phyloP scores from a whole-genome alignment of 2,329 filamentous ascomycete species.

The Graphiopsis chlorocephala region DNA sequence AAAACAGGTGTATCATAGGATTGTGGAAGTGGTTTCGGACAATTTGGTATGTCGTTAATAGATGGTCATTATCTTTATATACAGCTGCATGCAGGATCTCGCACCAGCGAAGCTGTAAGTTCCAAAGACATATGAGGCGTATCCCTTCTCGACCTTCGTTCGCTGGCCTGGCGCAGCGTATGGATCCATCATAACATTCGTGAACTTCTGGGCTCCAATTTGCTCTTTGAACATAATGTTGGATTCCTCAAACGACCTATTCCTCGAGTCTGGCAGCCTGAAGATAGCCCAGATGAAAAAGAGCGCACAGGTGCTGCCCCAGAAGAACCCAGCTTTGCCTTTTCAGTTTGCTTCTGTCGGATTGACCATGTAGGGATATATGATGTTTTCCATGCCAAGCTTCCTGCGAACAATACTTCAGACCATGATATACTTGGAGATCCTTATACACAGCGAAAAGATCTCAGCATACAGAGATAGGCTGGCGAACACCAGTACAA shows the following conservation, averaged over 20 bases:
- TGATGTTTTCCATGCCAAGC: slow-evolving; percentile 25
- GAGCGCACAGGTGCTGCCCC: slow-evolving; percentile 27
- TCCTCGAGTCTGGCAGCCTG: slow-evolving; percentile 30
- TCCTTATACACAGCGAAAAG: too few relatives aligned
- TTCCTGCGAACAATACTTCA: not conserved
- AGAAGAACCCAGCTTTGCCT: slow-evolving; percentile 36
- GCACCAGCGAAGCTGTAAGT: not conserved
- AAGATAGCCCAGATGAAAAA: slow-evolving; percentile 34
- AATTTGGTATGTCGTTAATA: too few relatives aligned
- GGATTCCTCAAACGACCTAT: slow-evolving; percentile 36
- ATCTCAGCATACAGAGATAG: slow-evolving; percentile 35
- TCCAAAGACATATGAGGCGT: not conserved
- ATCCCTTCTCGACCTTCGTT: not conserved
- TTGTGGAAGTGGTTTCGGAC: too few relatives aligned
- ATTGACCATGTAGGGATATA: slow-evolving; percentile 20
- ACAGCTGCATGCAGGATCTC: too few relatives aligned
- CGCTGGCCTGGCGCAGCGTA: not conserved
- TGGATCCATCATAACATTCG: slow-evolving; percentile 17
- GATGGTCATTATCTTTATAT: too few relatives aligned
- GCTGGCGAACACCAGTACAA: slow-evolving; percentile 54
- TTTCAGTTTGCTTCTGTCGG: slow-evolving; percentile 19
- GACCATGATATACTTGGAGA: too few relatives aligned
- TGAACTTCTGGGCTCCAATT: slow-evolving; percentile 30
- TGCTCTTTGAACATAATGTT: slow-evolving; percentile 36
- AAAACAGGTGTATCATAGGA: too few relatives aligned